Evolutionary conservation across 257 asterid genomes (phyloP), one percentile per base, ranked within the genome.

Genomic region (Primulina eburnea): DNA sequence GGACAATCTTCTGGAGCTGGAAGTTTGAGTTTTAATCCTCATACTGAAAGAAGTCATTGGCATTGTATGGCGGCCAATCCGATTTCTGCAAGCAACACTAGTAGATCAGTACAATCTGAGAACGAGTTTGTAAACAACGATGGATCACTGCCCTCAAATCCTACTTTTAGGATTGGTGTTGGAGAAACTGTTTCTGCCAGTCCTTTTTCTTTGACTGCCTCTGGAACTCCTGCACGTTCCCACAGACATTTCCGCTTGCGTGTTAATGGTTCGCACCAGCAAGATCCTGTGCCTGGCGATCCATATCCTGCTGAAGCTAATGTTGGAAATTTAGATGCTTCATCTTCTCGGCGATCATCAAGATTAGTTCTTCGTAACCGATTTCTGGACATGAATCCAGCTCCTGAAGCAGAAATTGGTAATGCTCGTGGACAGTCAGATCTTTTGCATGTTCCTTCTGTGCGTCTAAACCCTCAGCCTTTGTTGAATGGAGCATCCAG

Each of bases 1-100:
- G 96, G 91, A 40, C 98, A 85, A 73, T 81, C 98, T 37, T 86
- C 95, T 40, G 90, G 88, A 66, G 76, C 80, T 55, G 95, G 90
- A 60, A 85, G 89, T 75, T 82, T 89, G 28, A 82, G 65, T 60
- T 75, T 68, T 58, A 66, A 53, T 69, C 90, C 83, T 62, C 83
- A 73, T 62, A 70, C 75, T 8, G 95, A 83, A 65, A 80, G 87
- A 76, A 81, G 81, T 68, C 73, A 75, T 35, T 83, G 89, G 89
- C 86, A 76, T 75, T 35, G 71, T 26, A 70, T 67, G 30, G 77
- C 89, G 0, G 14, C 81, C 65, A 65, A 75, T 61, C 82, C 70
- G 35, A 80, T 76, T 64, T 62, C 76, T 47, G 66, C 78, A 10
- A 75, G 77, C 73, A 74, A 76, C 65, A 26, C 61, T 20, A 70